These are phyloP conservation scores for Boletus rex-veris DNA, from an alignment of 768 basidiomycete species.

Conservation along the genomic window DNA sequence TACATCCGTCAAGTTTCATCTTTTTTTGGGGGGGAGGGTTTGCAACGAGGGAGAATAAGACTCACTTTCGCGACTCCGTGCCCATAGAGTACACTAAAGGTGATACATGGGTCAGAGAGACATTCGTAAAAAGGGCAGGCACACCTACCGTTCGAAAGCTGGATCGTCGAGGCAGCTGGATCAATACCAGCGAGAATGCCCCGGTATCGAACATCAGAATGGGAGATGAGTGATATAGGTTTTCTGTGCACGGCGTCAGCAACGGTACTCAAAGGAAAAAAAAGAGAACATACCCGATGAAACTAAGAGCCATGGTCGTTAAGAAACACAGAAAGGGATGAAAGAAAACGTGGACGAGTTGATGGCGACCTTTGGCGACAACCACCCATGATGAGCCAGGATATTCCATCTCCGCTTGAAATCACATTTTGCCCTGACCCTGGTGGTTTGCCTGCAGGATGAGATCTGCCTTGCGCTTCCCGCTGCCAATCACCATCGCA, in stretches of 20 bases:
- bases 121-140: background rate
- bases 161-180: slow-evolving; percentile 80
- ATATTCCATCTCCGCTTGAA: slow-evolving; percentile 31
- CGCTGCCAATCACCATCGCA: too few species aligned
- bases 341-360: slow-evolving; percentile 20
- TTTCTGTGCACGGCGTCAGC: slow-evolving; percentile 48
- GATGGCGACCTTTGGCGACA: slow-evolving; percentile 9
- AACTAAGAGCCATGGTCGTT: slow-evolving; percentile 63
- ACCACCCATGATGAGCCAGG: slow-evolving; percentile 5
- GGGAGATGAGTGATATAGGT: slow-evolving; percentile 86
- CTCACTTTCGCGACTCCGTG: slow-evolving; percentile 79
- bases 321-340: slow-evolving; percentile 7
- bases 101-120: background rate
- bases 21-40: slow-evolving; percentile 1
- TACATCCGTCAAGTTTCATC: slow-evolving; percentile 43
- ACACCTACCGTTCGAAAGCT: slow-evolving; percentile 73
- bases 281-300: slow-evolving; percentile 56
- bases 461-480: too few species aligned
- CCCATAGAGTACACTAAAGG: slow-evolving; percentile 77
- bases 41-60: background rate
- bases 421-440: background rate
- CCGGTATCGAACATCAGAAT: slow-evolving; percentile 87
- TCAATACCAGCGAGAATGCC: slow-evolving; percentile 87
- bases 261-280: background rate
- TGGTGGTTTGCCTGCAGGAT: too few species aligned